phyloP scores from a whole-genome alignment of 768 basidiomycete genomes.

The Trametopsis cervina region DNA sequence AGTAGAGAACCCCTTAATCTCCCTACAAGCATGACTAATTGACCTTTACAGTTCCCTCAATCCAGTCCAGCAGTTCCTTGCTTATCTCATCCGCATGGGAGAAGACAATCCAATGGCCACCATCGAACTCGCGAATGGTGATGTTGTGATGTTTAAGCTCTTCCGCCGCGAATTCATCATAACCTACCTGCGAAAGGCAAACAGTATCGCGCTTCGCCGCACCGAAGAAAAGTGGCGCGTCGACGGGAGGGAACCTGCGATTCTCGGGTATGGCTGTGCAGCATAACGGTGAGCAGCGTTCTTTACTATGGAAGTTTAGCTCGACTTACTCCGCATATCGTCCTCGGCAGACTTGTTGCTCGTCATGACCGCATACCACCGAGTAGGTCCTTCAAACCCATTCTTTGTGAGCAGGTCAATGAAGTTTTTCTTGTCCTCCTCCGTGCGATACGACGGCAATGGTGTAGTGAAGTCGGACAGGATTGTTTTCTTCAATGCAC shows the following conservation, averaged over 20 bases:
- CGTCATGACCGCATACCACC: slow-evolving; percentile 30
- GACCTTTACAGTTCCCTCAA: too few relatives aligned
- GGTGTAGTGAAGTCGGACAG: slow-evolving; percentile 22
- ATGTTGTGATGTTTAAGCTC: not conserved
- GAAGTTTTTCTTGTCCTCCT: slow-evolving; percentile 27
- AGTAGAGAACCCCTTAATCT: too few relatives aligned
- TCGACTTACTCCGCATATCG: too few relatives aligned
- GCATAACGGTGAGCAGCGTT: too few relatives aligned
- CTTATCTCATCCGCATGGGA: not conserved
- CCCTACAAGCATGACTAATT: too few relatives aligned
- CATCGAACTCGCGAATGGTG: slow-evolving; percentile 6
- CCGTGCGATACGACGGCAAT: slow-evolving; percentile 25
- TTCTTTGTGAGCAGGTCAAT: slow-evolving; percentile 22
- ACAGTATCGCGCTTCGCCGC: slow-evolving; percentile 7
- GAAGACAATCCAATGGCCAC: slow-evolving; percentile 6
- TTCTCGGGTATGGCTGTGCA: too few relatives aligned
- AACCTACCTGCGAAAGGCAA: not conserved
- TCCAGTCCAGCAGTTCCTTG: slow-evolving; percentile 1
- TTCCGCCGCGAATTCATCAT: not conserved
- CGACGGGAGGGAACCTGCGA: slow-evolving; percentile 1
- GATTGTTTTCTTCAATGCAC: slow-evolving; percentile 28
- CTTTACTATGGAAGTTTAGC: too few relatives aligned
- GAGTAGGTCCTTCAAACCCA: slow-evolving; percentile 28
- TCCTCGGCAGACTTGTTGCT: not conserved
- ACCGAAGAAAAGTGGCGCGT: slow-evolving; percentile 10